Evolutionary conservation across 1,284 basidiomycete genomes (phyloP).

Genomic region (Xerocomus amazonicus): DNA sequence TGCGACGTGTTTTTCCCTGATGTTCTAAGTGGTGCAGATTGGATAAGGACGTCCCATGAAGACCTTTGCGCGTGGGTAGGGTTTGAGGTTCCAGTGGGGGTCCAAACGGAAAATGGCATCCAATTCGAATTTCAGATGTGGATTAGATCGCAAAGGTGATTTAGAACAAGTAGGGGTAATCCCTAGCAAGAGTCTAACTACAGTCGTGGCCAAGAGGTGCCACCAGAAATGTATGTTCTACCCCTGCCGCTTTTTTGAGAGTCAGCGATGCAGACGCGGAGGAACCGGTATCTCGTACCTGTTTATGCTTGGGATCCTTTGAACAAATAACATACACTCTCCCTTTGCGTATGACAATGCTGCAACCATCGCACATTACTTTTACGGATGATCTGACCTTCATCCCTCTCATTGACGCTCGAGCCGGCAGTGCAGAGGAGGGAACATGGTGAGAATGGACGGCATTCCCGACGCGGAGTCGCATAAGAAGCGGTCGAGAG

Average conservation of each 20-base stretch:
- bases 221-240: constrained; percentile 19
- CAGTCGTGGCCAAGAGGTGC: constrained; percentile 4
- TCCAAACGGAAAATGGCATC: constrained; percentile 78
- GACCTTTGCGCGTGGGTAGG: constrained; percentile 72
- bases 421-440: constrained; percentile 23
- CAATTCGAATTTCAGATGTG: constrained; percentile 94
- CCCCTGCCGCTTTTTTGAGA: constrained; percentile 57
- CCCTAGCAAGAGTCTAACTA: constrained; percentile 4
- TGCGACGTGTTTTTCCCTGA: constrained; percentile 90
- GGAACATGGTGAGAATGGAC: constrained; percentile 31
- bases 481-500: constrained; percentile 56
- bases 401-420: constrained; percentile 71
- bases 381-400: constrained; percentile 96
- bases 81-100: constrained; percentile 71
- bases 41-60: constrained; percentile 58
- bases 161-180: neutral
- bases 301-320: constrained; percentile 97
- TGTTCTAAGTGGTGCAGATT: constrained; percentile 48
- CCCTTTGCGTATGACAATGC: constrained; percentile 83
- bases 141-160: constrained; percentile 37
- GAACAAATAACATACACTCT: constrained; percentile 92
- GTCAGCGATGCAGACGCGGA: constrained; percentile 11
- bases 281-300: constrained; percentile 56
- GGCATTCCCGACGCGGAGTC: constrained; percentile 42
- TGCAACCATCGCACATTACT: constrained; percentile 88